A percentile compares a stretch with the other conserved stretches of the same genome.
Evolutionary conservation across 257 asterid species (phyloP).

Genomic region (Eucommia ulmoides): DNA sequence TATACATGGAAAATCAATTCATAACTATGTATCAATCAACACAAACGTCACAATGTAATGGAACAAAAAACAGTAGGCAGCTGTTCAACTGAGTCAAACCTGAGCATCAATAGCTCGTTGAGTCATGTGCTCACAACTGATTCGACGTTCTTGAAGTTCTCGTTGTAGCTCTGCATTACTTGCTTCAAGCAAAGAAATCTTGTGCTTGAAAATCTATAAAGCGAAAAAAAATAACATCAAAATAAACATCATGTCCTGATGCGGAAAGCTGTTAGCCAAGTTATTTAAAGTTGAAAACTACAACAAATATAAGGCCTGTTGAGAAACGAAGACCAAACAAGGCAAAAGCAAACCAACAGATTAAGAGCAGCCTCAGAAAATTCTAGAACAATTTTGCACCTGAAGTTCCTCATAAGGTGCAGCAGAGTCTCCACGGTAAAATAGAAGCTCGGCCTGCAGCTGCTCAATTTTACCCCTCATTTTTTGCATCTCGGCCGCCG

Average conservation of each 20-base stretch:
- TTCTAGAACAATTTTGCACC: conserved; percentile 20
- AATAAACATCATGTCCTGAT: too few relatives aligned
- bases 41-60: not conserved
- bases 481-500: conserved; percentile 64
- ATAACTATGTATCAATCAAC: not conserved
- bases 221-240: too few relatives aligned
- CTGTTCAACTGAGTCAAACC: conserved; percentile 29
- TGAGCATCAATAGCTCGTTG: conserved; percentile 84
- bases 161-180: conserved; percentile 58
- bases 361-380: not conserved
- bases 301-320: too few relatives aligned
- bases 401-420: conserved; percentile 75
- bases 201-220: conserved; percentile 74
- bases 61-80: conserved; percentile 1
- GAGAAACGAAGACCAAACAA: too few relatives aligned
- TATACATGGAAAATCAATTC: not conserved
- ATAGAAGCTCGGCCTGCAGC: conserved; percentile 80
- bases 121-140: conserved; percentile 43
- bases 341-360: too few relatives aligned
- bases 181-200: conserved; percentile 80
- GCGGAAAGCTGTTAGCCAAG: too few relatives aligned
- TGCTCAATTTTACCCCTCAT: conserved; percentile 89
- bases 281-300: too few relatives aligned
- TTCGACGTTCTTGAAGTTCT: conserved; percentile 57
- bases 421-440: conserved; percentile 60